Conservation (phyloP, 306 rosid genomes). For the Vigna trinervia region DNA sequence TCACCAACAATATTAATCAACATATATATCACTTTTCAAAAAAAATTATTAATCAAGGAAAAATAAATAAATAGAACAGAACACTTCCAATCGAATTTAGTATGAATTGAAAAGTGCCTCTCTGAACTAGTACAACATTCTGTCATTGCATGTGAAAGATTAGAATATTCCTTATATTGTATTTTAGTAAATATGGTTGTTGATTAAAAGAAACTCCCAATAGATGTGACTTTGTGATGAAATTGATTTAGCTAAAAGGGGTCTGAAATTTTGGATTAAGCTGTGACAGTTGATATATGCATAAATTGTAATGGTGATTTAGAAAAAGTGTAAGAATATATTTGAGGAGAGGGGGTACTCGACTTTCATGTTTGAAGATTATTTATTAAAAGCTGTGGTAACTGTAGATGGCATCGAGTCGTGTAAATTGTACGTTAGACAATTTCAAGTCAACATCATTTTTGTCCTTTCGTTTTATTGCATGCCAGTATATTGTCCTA, state of each 20-base stretch:
- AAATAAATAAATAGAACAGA: too few species aligned
- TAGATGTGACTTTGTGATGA: not conserved
- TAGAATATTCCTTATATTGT: not conserved
- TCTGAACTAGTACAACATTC: not conserved
- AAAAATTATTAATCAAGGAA: too few species aligned
- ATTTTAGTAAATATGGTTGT: not conserved
- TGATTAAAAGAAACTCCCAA: not conserved
- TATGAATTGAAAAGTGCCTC: not conserved
- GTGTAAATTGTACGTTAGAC: conserved; percentile 35
- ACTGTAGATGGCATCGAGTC: conserved; percentile 34
- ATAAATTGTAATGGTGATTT: not conserved
- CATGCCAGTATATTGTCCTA: conserved; percentile 46
- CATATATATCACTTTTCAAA: too few species aligned
- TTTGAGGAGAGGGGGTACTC: not conserved
- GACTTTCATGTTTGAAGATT: conserved; percentile 30
- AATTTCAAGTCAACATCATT: conserved; percentile 45
- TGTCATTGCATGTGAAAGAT: not conserved
- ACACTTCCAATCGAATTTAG: too few species aligned
- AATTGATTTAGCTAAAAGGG: not conserved
- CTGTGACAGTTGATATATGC: not conserved
- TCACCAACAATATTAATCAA: too few species aligned
- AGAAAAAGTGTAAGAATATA: not conserved
- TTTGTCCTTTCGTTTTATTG: conserved; percentile 38
- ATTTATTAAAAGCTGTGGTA: conserved; percentile 24
- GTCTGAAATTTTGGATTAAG: not conserved